A percentile compares a stretch with the other conserved stretches of the same genome.
These are phyloP conservation scores for Scleromitrula shiraiana DNA, from an alignment of 2,329 filamentous ascomycete species.

Conservation along the genomic window DNA sequence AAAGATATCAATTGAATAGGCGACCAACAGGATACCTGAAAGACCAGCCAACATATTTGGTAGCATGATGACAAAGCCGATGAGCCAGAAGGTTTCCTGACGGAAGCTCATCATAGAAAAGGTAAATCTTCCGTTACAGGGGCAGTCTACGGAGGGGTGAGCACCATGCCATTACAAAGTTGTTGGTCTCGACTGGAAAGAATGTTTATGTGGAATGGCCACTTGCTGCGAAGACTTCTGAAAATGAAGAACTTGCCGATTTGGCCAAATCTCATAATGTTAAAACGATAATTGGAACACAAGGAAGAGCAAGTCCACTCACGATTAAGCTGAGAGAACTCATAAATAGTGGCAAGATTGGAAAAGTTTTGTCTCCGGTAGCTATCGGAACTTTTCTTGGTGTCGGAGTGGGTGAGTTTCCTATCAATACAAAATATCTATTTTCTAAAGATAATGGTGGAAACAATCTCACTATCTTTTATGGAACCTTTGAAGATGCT, in stretches of 20 bases:
- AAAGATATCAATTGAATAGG: too few species aligned
- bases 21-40: too few species aligned
- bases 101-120: too few species aligned
- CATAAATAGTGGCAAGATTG: slow-evolving; percentile 36
- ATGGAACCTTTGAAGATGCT: background rate
- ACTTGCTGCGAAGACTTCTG: slow-evolving; percentile 33
- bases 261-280: slow-evolving; percentile 35
- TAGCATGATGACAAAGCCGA: too few species aligned
- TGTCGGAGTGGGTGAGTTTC: background rate
- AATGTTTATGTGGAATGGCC: slow-evolving; percentile 45
- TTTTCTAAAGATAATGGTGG: background rate
- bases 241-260: slow-evolving; percentile 36
- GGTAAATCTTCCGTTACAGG: background rate
- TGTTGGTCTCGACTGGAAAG: slow-evolving; percentile 38
- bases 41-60: too few species aligned
- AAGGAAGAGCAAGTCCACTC: slow-evolving; percentile 36
- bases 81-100: background rate
- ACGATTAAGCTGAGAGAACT: slow-evolving; percentile 36
- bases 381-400: background rate
- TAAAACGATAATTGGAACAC: slow-evolving; percentile 40
- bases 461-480: background rate
- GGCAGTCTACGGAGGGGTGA: slow-evolving; percentile 29
- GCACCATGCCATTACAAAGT: slow-evolving; percentile 36
- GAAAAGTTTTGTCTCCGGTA: slow-evolving; percentile 28
- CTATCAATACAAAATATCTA: background rate